Base-by-base conservation (phyloP, 73 alveolate species). In the Effrenium voratum region DNA sequence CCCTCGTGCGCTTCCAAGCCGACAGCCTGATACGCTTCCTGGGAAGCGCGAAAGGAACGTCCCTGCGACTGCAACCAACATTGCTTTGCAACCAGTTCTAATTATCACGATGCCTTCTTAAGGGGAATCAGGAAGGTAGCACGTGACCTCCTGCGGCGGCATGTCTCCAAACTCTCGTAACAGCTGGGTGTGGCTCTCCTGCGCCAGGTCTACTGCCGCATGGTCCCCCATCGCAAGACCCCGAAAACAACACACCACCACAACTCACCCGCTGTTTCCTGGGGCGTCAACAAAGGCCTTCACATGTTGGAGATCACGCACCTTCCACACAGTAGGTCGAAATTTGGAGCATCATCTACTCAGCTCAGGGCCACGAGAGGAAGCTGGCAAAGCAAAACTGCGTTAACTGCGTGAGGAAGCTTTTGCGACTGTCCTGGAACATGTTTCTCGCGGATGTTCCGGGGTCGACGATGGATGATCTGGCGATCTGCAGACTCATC, bases 151-250 rank as follows among this genome's bases (percentile, higher is more conserved):
- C 5, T 28, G 57, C 30, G 40, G 55, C 5, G 16, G 2, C 50
- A 40, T 36, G 22, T 32, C 85, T 38, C 85, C 85, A 15, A 5
- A 40, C 34, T 24, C 15, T 38, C 36, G 40, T 0, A 75, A 28
- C 34, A 75, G 36, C 36, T 75, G 34, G 19, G 36, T 26, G 40
- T 75, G 85, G 40, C 59, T 40, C 4, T 75, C 85, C 36, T 75
- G 85, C 8, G 85, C 85, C 2, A 75, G 34, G 85, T 75, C 59
- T 0, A 75, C 85, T 5, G 85, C 85, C 0, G 85, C 85, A 75
- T 40, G 85, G 57, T 75, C 85, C 13, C 85, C 59, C 85, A 75
- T 15, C 34, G 57, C 85, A 3, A 75, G 57, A 41, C 85, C 85
- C 40, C 44, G 30, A 40, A 75, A 75, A 52, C 63, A 52, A 52